phyloP scores from a whole-genome alignment of 108 stramenopile genomes.

The Stephanodiscus triporus region DNA sequence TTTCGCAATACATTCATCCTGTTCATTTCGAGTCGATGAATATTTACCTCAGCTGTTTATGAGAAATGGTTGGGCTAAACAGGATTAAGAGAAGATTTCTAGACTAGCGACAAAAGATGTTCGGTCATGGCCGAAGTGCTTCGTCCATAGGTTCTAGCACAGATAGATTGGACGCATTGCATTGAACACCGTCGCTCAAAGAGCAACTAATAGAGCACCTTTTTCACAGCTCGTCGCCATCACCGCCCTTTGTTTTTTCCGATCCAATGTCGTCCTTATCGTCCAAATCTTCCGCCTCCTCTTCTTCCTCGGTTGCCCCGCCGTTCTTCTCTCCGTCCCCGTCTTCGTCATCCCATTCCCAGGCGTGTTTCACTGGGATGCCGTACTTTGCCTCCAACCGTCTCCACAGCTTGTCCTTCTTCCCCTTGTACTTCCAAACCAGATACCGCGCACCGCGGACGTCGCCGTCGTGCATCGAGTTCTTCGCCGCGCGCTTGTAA shows the following conservation, averaged over 20 bases:
- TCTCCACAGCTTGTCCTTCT: constrained; percentile 80
- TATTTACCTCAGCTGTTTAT: too few relatives aligned
- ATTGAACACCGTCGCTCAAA: background rate
- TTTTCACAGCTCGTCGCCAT: constrained; percentile 27
- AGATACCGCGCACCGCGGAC: constrained; percentile 75
- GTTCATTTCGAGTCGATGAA: too few relatives aligned
- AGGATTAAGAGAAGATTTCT: too few relatives aligned
- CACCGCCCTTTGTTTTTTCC: constrained; percentile 21
- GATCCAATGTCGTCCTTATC: constrained; percentile 27
- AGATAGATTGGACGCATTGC: too few relatives aligned
- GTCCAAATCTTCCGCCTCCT: constrained; percentile 63
- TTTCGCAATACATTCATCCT: too few relatives aligned
- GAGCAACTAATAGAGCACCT: background rate
- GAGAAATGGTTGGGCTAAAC: too few relatives aligned
- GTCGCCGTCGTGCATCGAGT: constrained; percentile 81
- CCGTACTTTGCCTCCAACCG: constrained; percentile 84
- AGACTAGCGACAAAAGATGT: too few relatives aligned
- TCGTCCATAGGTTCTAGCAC: too few relatives aligned
- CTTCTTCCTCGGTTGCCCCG: constrained; percentile 39
- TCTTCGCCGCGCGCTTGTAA: constrained; percentile 79
- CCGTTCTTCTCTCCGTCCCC: constrained; percentile 17
- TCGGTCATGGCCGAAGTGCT: too few relatives aligned
- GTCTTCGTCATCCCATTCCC: constrained; percentile 73
- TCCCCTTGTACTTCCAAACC: constrained; percentile 82
- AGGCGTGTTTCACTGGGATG: constrained; percentile 58